A percentile compares a stretch with the other conserved stretches of the same genome.
phyloP scores from a whole-genome alignment of 2,329 filamentous ascomycete species.

The Xylariaceae sp. region DNA sequence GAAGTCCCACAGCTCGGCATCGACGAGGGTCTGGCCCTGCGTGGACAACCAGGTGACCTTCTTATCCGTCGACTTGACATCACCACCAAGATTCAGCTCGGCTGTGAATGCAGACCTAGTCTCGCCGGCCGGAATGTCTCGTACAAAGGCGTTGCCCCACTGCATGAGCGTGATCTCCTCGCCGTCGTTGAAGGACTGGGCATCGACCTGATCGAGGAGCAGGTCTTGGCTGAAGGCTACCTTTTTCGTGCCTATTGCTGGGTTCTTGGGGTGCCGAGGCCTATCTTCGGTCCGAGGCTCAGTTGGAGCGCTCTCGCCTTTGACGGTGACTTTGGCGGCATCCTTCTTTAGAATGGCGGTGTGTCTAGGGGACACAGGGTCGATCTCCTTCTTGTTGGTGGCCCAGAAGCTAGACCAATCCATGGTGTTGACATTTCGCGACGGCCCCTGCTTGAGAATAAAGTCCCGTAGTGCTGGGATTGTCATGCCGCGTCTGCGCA shows the following conservation, averaged over 20 bases:
- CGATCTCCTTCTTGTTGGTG: conserved; percentile 77
- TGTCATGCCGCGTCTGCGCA: conserved; percentile 74
- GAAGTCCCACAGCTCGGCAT: conserved; percentile 87
- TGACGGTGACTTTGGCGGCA: conserved; percentile 66
- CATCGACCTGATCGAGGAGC: conserved; percentile 82
- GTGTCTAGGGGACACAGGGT: conserved; percentile 70
- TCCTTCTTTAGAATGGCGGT: conserved; percentile 69
- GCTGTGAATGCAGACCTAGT: conserved; percentile 69
- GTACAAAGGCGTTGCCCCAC: conserved; percentile 87
- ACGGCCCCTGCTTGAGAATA: conserved; percentile 79
- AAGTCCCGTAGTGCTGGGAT: conserved; percentile 76
- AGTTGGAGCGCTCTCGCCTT: conserved; percentile 62
- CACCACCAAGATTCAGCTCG: conserved; percentile 86
- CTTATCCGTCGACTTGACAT: conserved; percentile 93
- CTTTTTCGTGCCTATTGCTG: conserved; percentile 78
- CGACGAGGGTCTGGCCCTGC: conserved; percentile 70
- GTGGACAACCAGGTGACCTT: conserved; percentile 91
- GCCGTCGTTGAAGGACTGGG: conserved; percentile 71
- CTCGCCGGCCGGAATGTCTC: conserved; percentile 55
- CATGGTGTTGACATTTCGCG: conserved; percentile 78
- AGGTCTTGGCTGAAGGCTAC: conserved; percentile 73
- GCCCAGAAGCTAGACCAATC: conserved; percentile 76
- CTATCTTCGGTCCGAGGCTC: conserved; percentile 67
- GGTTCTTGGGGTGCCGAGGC: conserved; percentile 87
- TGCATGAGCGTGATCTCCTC: conserved; percentile 97